Conservation (phyloP, 2,329 filamentous ascomycete genomes). For the Juglanconis juglandina region DNA sequence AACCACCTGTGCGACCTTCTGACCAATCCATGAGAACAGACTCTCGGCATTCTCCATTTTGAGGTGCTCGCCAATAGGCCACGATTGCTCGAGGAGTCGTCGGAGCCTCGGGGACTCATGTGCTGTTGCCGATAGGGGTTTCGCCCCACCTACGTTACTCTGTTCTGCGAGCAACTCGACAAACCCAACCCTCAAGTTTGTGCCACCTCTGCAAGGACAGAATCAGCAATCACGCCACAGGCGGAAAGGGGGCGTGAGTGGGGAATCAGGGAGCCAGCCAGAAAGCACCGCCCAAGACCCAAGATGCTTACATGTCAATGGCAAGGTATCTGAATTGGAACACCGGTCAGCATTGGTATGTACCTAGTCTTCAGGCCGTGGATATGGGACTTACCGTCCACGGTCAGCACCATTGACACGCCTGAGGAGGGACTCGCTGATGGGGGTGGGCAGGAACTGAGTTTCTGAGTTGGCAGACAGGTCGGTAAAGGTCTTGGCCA, state of each 20-base stretch:
- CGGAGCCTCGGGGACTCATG: slow-evolving; percentile 34
- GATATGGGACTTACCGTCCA: slow-evolving; percentile 43
- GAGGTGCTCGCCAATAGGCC: slow-evolving; percentile 70
- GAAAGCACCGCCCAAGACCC: slow-evolving; percentile 24
- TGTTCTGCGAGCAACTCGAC: slow-evolving; percentile 53
- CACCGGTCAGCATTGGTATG: background rate
- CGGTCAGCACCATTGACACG: slow-evolving; percentile 38
- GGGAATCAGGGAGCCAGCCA: background rate
- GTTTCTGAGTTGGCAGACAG: slow-evolving; percentile 50
- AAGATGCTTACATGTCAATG: slow-evolving; percentile 59
- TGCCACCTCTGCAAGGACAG: slow-evolving; percentile 53
- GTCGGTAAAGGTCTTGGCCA: slow-evolving; percentile 44
- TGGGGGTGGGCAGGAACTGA: slow-evolving; percentile 60
- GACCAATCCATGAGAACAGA: slow-evolving; percentile 78
- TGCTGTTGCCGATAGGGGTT: background rate
- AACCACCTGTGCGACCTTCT: slow-evolving; percentile 72
- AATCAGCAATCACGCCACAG: slow-evolving; percentile 14
- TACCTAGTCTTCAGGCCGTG: background rate
- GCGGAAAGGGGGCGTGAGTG: background rate
- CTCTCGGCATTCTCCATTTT: slow-evolving; percentile 72
- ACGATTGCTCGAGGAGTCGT: slow-evolving; percentile 64
- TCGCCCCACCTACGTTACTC: background rate
- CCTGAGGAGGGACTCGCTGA: slow-evolving; percentile 56
- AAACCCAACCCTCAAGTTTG: slow-evolving; percentile 66
- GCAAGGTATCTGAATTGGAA: slow-evolving; percentile 49